Conservation (phyloP, 2,329 filamentous ascomycete genomes). For the Trichoderma sp. region DNA sequence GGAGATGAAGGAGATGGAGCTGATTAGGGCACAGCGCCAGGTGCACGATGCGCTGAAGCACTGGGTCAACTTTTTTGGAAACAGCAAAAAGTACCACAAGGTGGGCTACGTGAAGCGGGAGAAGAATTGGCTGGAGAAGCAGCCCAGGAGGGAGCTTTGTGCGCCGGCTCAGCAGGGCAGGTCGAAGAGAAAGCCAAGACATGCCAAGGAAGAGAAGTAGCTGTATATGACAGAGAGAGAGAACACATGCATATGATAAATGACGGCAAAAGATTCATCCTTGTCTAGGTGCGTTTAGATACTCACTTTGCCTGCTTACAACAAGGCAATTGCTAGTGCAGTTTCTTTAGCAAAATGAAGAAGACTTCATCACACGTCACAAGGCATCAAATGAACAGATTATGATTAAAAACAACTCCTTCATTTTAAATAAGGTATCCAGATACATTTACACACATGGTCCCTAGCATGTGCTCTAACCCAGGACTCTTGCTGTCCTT, state of each 20-base stretch:
- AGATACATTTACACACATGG: slow-evolving; percentile 21
- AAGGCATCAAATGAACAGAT: not conserved
- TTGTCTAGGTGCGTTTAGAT: not conserved
- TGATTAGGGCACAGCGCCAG: slow-evolving; percentile 61
- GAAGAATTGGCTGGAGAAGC: slow-evolving; percentile 61
- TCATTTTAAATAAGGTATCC: slow-evolving; percentile 17
- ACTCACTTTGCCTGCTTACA: not conserved
- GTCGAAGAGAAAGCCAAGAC: slow-evolving; percentile 45
- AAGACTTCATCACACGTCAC: not conserved
- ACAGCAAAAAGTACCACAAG: slow-evolving; percentile 76
- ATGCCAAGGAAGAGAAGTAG: slow-evolving; percentile 28
- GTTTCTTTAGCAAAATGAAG: not conserved
- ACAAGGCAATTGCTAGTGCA: not conserved
- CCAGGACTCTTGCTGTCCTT: slow-evolving; percentile 13
- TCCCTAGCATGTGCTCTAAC: slow-evolving; percentile 21
- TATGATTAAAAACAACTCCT: not conserved
- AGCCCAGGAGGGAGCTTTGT: slow-evolving; percentile 67
- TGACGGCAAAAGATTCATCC: not conserved
- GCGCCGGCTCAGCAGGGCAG: slow-evolving; percentile 63
- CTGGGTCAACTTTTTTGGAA: slow-evolving; percentile 82
- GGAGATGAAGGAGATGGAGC: slow-evolving; percentile 61
- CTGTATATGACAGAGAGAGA: too few relatives aligned
- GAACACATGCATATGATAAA: not conserved
- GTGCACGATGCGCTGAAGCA: slow-evolving; percentile 70
- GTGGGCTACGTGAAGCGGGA: slow-evolving; percentile 73